phyloP scores from a whole-genome alignment of 257 asterid genomes.

The Gynochthodes officinalis region DNA sequence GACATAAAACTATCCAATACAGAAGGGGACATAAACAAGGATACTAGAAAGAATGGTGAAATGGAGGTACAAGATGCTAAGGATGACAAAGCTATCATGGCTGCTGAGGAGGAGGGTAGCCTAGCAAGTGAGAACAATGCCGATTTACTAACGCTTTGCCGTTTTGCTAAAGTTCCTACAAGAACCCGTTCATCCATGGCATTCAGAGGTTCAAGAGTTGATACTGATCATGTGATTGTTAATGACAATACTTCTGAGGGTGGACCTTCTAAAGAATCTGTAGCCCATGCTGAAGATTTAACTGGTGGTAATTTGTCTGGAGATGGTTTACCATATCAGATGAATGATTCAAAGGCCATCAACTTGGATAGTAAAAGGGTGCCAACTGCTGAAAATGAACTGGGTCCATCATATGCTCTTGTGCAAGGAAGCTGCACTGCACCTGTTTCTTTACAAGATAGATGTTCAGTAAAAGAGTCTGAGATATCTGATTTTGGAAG shows the following conservation, averaged over 20 bases:
- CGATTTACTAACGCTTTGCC: constrained; percentile 57
- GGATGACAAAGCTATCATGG: constrained; percentile 25
- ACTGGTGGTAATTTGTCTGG: constrained; percentile 38
- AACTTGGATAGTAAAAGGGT: constrained; percentile 30
- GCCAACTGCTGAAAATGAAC: constrained; percentile 32
- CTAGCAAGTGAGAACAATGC: constrained; percentile 29
- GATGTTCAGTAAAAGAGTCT: constrained; percentile 33
- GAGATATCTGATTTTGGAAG: constrained; percentile 41
- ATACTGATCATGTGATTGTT: constrained; percentile 31
- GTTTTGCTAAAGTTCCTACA: constrained; percentile 60
- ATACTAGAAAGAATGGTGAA: constrained; percentile 25
- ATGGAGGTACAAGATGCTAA: constrained; percentile 32
- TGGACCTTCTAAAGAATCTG: constrained; percentile 43
- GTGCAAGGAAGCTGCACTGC: constrained; percentile 23
- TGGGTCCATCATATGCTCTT: constrained; percentile 23
- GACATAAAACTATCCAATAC: constrained; percentile 28
- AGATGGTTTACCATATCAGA: constrained; percentile 38
- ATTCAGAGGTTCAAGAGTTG: constrained; percentile 43
- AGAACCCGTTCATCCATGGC: constrained; percentile 66
- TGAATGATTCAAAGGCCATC: constrained; percentile 26
- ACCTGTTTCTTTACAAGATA: constrained; percentile 34
- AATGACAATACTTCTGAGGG: constrained; percentile 30
- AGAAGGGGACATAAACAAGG: constrained; percentile 35
- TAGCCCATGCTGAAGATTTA: constrained; percentile 31
- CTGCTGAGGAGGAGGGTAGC: constrained; percentile 28